These are phyloP conservation scores for Saccharomycopsis fibuligera DNA, from an alignment of 805 yeast species.

Conservation along the genomic window DNA sequence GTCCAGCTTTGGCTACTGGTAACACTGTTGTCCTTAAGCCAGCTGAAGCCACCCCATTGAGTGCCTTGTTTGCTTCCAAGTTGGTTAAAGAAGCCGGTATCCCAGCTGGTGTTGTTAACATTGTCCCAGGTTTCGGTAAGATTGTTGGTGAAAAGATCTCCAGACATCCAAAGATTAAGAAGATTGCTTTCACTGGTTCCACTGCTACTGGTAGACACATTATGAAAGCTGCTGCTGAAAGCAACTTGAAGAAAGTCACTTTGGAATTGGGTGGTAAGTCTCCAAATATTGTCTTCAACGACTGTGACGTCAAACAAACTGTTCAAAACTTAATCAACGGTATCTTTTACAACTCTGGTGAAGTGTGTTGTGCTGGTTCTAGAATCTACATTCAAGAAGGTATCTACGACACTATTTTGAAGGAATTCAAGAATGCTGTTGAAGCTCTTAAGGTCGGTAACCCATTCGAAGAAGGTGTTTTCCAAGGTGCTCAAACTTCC, in stretches of 20 bases:
- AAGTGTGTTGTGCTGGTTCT: slow-evolving; percentile 93
- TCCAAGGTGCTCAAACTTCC: slow-evolving; percentile 92
- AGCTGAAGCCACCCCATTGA: slow-evolving; percentile 88
- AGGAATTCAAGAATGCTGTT: slow-evolving; percentile 48
- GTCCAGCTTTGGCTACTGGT: slow-evolving; percentile 89
- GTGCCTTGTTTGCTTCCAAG: slow-evolving; percentile 70
- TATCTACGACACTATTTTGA: slow-evolving; percentile 70
- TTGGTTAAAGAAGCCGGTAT: slow-evolving; percentile 76
- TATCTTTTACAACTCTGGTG: slow-evolving; percentile 91
- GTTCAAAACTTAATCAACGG: slow-evolving; percentile 72
- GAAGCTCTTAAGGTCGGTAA: slow-evolving; percentile 64
- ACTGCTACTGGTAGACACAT: slow-evolving; percentile 86
- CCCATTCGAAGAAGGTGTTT: slow-evolving; percentile 71
- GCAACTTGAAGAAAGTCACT: slow-evolving; percentile 83
- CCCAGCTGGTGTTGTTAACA: slow-evolving; percentile 87
- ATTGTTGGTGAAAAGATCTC: slow-evolving; percentile 79
- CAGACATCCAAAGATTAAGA: slow-evolving; percentile 73
- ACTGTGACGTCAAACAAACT: slow-evolving; percentile 73
- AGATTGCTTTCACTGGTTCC: slow-evolving; percentile 93
- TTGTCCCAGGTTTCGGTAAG: slow-evolving; percentile 81
- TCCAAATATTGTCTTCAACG: slow-evolving; percentile 82
- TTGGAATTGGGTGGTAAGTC: slow-evolving; percentile 97
- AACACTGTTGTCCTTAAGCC: slow-evolving; percentile 83
- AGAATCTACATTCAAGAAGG: slow-evolving; percentile 83
- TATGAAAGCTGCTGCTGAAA: slow-evolving; percentile 73